Evolutionary conservation across 2,329 filamentous ascomycete species (phyloP).

Genomic region (Penicillium sclerotiorum): DNA sequence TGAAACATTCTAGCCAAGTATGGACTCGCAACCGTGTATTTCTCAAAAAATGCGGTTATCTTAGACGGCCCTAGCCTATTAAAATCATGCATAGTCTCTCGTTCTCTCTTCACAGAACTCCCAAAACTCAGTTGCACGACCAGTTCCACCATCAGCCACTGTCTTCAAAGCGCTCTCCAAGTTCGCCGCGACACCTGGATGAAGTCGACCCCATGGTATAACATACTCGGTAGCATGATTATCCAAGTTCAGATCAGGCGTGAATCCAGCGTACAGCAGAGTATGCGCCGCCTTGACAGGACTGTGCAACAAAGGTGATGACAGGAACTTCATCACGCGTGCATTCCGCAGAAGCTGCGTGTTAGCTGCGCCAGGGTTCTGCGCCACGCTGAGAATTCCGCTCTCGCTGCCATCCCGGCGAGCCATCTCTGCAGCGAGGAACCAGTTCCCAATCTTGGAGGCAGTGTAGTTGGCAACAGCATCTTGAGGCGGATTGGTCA

Average conservation of each 20-base stretch:
- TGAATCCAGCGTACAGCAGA: not conserved
- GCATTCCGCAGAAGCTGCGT: slow-evolving; percentile 11
- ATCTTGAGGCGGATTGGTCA: not conserved
- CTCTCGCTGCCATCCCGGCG: not conserved
- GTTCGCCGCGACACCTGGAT: not conserved
- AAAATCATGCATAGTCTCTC: not conserved
- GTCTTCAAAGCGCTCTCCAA: not conserved
- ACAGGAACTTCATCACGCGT: not conserved
- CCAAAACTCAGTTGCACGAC: not conserved
- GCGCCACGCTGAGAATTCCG: slow-evolving; percentile 12
- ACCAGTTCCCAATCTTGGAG: slow-evolving; percentile 18
- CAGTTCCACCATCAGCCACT: not conserved
- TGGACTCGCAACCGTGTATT: too few species aligned
- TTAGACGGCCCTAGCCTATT: too few species aligned
- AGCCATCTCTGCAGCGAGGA: slow-evolving; percentile 7
- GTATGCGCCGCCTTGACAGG: not conserved
- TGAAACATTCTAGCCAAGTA: too few species aligned
- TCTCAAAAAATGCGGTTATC: too few species aligned
- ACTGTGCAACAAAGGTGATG: not conserved
- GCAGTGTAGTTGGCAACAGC: slow-evolving; percentile 12
- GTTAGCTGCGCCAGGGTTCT: slow-evolving; percentile 14
- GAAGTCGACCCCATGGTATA: not conserved
- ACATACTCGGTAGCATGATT: not conserved
- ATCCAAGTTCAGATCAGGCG: not conserved
- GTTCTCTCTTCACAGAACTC: not conserved